Conservation (phyloP, 2,329 filamentous ascomycete genomes). For the Didymella glomerata region DNA sequence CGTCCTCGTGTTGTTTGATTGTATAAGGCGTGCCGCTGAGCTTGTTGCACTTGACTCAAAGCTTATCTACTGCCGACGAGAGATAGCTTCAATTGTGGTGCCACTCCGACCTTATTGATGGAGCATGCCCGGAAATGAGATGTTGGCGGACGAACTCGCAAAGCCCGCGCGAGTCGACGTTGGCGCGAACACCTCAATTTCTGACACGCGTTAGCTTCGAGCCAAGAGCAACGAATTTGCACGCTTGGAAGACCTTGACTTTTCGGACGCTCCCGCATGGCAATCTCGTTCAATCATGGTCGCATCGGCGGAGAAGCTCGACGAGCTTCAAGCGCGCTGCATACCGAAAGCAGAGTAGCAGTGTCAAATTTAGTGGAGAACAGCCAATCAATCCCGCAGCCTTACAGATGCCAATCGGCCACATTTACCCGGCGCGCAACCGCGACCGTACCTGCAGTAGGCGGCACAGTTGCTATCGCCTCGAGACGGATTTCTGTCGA, state of each 20-base stretch:
- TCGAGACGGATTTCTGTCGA: neutral
- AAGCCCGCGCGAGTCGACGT: neutral
- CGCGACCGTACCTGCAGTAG: constrained; percentile 1
- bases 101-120: neutral
- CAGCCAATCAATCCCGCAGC: neutral
- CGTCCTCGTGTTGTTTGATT: neutral
- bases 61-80: neutral
- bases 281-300: neutral
- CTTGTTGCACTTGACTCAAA: neutral
- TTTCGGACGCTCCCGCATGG: constrained; percentile 1
- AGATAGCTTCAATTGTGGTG: neutral
- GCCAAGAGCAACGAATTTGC: neutral
- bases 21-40: constrained; percentile 1
- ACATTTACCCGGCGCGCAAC: neutral
- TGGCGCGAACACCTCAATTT: neutral
- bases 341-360: neutral
- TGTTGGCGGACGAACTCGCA: neutral
- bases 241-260: neutral
- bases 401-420: neutral
- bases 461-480: neutral
- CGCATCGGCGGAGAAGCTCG: neutral
- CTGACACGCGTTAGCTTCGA: neutral
- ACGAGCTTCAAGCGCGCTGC: neutral
- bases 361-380: neutral
- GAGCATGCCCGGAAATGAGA: neutral